phyloP scores from a whole-genome alignment of 371 early-diverging fungal genomes.

The Apophysomyces sp. region DNA sequence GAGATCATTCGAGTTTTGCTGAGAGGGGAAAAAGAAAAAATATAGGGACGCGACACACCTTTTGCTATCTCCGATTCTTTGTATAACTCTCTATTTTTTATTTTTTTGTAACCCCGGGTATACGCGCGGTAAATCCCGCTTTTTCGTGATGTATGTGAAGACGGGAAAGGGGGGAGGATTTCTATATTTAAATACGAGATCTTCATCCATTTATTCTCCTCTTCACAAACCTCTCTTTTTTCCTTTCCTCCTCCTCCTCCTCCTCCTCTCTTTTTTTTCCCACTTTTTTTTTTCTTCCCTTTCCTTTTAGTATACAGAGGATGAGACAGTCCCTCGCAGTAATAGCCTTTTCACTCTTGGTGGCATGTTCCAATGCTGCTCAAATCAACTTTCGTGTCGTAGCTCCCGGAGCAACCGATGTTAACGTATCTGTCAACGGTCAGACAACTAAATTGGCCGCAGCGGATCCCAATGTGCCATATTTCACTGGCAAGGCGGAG shows the following conservation, averaged over 20 bases:
- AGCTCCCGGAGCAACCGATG: slow-evolving; percentile 42
- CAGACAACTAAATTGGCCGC: slow-evolving; percentile 30
- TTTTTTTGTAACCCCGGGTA: not conserved
- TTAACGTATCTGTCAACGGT: slow-evolving; percentile 49
- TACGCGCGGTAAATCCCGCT: not conserved
- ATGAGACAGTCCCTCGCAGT: slow-evolving; percentile 28
- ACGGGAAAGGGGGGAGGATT: not conserved
- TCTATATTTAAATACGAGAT: slow-evolving; percentile 2
- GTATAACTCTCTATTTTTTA: not conserved
- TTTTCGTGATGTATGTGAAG: not conserved
- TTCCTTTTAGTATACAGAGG: slow-evolving; percentile 5
- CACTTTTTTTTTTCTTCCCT: not conserved
- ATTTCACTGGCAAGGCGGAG: slow-evolving; percentile 48
- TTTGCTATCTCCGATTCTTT: not conserved
- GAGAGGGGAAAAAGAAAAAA: not conserved
- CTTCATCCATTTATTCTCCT: not conserved
- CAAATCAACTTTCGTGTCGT: slow-evolving; percentile 47
- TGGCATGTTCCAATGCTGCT: slow-evolving; percentile 27
- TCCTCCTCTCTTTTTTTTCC: slow-evolving; percentile 5
- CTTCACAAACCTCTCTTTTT: slow-evolving; percentile 1
- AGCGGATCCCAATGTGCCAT: slow-evolving; percentile 46
- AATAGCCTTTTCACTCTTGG: slow-evolving; percentile 16
- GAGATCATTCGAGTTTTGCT: not conserved
- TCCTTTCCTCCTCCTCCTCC: not conserved
- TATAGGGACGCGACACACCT: not conserved